Evolutionary conservation across 495 filamentous ascomycete genomes (phyloP).

Genomic region (Cercophora scortea): DNA sequence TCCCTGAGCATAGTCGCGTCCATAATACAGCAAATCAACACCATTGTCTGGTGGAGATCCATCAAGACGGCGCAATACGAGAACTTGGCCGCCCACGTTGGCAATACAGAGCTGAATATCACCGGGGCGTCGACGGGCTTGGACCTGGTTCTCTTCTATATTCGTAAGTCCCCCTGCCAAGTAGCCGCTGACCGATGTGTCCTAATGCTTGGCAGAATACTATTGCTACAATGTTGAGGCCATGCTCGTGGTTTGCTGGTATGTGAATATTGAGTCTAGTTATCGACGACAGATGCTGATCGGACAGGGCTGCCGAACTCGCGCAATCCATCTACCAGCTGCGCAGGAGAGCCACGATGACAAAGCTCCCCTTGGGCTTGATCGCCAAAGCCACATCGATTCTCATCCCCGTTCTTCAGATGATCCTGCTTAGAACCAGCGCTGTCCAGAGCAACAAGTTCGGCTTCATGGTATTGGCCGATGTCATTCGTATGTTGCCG

Average conservation of each 20-base stretch:
- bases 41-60: slow-evolving; percentile 30
- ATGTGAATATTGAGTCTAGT: background rate
- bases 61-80: slow-evolving; percentile 35
- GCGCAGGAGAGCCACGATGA: slow-evolving; percentile 3
- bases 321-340: slow-evolving; percentile 30
- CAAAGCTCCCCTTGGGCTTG: slow-evolving; percentile 19
- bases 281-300: background rate
- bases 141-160: slow-evolving; percentile 39
- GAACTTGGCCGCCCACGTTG: slow-evolving; percentile 25
- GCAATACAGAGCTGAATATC: slow-evolving; percentile 36
- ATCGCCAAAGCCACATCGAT: slow-evolving; percentile 29
- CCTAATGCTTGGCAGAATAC: slow-evolving; percentile 26
- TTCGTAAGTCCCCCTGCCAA: slow-evolving; percentile 22
- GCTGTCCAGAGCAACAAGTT: slow-evolving; percentile 18
- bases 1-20: slow-evolving; percentile 32
- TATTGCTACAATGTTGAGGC: slow-evolving; percentile 43
- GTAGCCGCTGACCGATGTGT: background rate
- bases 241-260: slow-evolving; percentile 40
- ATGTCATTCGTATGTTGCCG: slow-evolving; percentile 26
- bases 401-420: slow-evolving; percentile 27
- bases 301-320: slow-evolving; percentile 33
- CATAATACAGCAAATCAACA: slow-evolving; percentile 39
- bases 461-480: slow-evolving; percentile 32
- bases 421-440: slow-evolving; percentile 27
- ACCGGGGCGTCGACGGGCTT: slow-evolving; percentile 34